Evolutionary conservation across 2,329 filamentous ascomycete species (phyloP).

Genomic region (Dactylellina haptotyla): DNA sequence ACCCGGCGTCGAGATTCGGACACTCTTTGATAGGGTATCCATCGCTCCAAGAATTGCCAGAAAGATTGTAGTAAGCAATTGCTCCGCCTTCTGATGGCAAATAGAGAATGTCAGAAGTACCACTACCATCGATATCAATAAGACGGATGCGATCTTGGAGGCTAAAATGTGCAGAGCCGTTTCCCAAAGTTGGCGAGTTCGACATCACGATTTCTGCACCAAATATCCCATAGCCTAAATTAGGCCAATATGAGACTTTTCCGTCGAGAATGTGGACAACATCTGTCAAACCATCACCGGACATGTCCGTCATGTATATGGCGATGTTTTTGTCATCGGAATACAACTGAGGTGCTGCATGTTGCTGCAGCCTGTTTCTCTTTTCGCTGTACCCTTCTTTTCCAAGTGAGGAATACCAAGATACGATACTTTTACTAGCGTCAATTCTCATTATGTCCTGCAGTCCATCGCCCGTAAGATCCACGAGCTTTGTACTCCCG

Average conservation of each 20-base stretch:
- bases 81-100: background rate
- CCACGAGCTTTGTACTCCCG: constrained; percentile 49
- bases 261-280: constrained; percentile 58
- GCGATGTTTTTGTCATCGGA: background rate
- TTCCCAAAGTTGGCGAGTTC: background rate
- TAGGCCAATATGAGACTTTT: constrained; percentile 60
- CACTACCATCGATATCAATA: constrained; percentile 37
- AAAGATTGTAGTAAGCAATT: constrained; percentile 21
- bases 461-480: constrained; percentile 58
- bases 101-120: constrained; percentile 40
- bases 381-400: background rate
- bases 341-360: background rate
- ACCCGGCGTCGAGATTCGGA: background rate
- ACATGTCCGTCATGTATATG: constrained; percentile 57
- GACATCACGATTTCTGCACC: constrained; percentile 5
- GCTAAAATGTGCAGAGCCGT: background rate
- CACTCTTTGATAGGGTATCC: too few relatives aligned
- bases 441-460: constrained; percentile 55
- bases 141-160: constrained; percentile 36
- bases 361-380: background rate
- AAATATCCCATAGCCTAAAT: constrained; percentile 60
- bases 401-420: constrained; percentile 50
- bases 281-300: constrained; percentile 58
- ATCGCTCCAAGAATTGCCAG: constrained; percentile 41
- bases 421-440: constrained; percentile 4